phyloP scores from a whole-genome alignment of 768 basidiomycete genomes.

The Leccinum aurantiacum region DNA sequence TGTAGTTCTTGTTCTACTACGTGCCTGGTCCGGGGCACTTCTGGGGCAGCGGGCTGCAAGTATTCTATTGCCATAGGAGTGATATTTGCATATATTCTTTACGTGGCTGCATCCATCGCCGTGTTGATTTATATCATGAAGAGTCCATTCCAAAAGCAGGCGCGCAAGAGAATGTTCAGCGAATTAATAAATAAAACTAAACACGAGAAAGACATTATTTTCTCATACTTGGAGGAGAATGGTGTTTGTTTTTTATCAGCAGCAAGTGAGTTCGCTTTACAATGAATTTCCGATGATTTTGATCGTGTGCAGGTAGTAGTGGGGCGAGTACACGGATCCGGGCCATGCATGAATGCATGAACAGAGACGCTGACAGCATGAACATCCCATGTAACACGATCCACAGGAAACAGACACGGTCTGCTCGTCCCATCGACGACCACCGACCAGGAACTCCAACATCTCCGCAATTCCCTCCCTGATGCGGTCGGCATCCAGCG shows the following conservation, averaged over 20 bases:
- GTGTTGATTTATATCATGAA: not conserved
- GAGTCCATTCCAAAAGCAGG: not conserved
- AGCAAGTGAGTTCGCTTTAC: not conserved
- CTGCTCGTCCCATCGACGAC: slow-evolving; percentile 94
- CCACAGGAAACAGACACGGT: slow-evolving; percentile 89
- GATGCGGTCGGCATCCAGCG: slow-evolving; percentile 93
- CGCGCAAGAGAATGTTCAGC: not conserved
- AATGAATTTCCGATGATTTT: not conserved
- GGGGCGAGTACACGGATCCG: not conserved
- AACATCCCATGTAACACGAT: not conserved
- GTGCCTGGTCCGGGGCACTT: slow-evolving; percentile 14
- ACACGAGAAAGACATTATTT: not conserved
- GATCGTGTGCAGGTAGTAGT: not conserved
- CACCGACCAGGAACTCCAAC: slow-evolving; percentile 97
- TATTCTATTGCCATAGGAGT: not conserved
- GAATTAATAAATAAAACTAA: not conserved
- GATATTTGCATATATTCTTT: slow-evolving; percentile 8
- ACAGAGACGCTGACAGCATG: not conserved
- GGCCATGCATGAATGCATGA: too few species aligned
- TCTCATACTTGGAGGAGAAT: not conserved
- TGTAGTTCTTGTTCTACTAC: slow-evolving; percentile 14
- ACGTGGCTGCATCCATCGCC: not conserved
- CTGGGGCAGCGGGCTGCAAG: too few species aligned
- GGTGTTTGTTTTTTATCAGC: not conserved
- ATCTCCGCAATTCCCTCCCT: slow-evolving; percentile 92